phyloP scores from a whole-genome alignment of 2,329 filamentous ascomycete species.

The Catunica adiposa region DNA sequence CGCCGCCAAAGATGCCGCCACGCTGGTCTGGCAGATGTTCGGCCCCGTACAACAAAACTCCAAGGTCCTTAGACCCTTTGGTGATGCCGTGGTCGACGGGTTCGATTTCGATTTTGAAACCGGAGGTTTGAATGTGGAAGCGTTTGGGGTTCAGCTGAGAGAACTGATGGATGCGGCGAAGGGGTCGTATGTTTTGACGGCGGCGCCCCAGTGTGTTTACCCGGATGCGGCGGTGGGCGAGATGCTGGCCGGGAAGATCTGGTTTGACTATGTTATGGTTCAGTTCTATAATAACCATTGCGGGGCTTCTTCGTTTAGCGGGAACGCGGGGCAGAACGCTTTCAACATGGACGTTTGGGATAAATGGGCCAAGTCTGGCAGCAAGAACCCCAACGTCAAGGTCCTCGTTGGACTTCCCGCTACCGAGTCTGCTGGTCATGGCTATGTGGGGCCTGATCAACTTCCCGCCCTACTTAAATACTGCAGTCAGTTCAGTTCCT shows the following conservation, averaged over 20 bases:
- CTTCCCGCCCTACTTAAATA: constrained; percentile 25
- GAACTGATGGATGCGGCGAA: constrained; percentile 31
- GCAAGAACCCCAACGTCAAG: constrained; percentile 35
- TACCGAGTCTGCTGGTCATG: constrained; percentile 22
- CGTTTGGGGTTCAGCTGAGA: constrained; percentile 25
- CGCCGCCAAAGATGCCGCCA: constrained; percentile 23
- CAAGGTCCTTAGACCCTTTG: constrained; percentile 25
- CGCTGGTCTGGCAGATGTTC: constrained; percentile 25
- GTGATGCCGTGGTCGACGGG: constrained; percentile 22
- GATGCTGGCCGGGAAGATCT: constrained; percentile 25
- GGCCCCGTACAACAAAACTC: constrained; percentile 22
- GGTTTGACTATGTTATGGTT: constrained; percentile 29
- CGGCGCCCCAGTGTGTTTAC: constrained; percentile 30
- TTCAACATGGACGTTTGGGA: constrained; percentile 37
- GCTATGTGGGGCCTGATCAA: constrained; percentile 23
- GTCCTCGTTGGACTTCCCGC: constrained; percentile 30
- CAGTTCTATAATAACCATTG: constrained; percentile 43
- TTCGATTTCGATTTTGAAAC: constrained; percentile 29
- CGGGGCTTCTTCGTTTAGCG: constrained; percentile 27
- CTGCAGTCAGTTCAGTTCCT: constrained; percentile 23
- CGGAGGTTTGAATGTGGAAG: constrained; percentile 17
- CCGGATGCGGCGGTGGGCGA: constrained; percentile 21
- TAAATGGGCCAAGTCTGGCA: constrained; percentile 41
- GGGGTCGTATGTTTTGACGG: constrained; percentile 24
- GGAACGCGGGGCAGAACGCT: constrained; percentile 19